Evolutionary conservation across 2,329 filamentous ascomycete species (phyloP).

Genomic region (Ascochyta pisi): DNA sequence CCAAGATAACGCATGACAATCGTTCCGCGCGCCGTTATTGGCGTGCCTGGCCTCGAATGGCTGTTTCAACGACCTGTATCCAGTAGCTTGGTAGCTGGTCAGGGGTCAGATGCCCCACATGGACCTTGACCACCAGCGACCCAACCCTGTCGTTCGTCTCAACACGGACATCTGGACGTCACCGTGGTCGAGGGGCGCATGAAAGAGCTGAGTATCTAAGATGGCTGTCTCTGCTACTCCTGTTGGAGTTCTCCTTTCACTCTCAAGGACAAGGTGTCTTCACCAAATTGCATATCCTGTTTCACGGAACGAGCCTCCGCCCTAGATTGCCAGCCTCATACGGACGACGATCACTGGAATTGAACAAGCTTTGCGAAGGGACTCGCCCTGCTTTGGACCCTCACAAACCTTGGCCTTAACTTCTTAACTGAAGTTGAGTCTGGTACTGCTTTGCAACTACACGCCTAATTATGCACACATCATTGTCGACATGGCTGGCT

Average conservation of each 20-base stretch:
- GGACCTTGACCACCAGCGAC: background rate
- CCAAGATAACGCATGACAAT: conserved; percentile 12
- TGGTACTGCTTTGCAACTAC: background rate
- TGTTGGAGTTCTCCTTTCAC: background rate
- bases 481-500: conserved; percentile 30
- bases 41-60: conserved; percentile 11
- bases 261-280: background rate
- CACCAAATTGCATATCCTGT: background rate
- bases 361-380: background rate
- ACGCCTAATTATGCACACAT: conserved; percentile 34
- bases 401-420: background rate
- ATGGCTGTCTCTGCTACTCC: background rate
- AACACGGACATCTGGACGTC: conserved; percentile 15
- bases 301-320: conserved; percentile 2
- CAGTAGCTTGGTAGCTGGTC: conserved; percentile 15
- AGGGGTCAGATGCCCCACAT: conserved; percentile 11
- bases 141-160: conserved; percentile 16
- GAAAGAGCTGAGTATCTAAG: conserved; percentile 2
- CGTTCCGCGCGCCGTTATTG: conserved; percentile 13
- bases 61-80: conserved; percentile 12
- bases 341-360: conserved; percentile 4
- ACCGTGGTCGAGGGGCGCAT: conserved; percentile 4
- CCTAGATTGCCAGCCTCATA: conserved; percentile 9
- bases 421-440: conserved; percentile 13
- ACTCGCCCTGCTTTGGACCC: conserved; percentile 1